Evolutionary conservation across 2,329 filamentous ascomycete species (phyloP).

Genomic region (Microcyclospora tardicrescens): DNA sequence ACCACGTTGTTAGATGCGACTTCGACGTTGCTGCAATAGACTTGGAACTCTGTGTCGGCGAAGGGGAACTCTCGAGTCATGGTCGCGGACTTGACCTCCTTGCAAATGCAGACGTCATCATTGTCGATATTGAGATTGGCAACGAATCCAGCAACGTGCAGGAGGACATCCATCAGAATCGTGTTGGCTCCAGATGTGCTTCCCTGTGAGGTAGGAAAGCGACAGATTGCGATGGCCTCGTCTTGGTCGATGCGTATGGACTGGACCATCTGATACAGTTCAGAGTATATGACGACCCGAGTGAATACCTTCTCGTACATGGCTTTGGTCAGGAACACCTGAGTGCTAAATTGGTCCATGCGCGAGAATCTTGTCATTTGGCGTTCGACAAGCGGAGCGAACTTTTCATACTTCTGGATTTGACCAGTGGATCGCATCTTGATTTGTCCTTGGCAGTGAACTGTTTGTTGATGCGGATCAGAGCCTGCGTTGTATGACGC

Average conservation of each 20-base stretch:
- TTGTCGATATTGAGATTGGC: constrained; percentile 7
- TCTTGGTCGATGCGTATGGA: constrained; percentile 6
- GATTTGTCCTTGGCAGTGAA: too few relatives aligned
- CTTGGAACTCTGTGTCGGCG: constrained; percentile 1
- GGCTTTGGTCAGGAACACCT: constrained; percentile 4
- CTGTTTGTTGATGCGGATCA: too few relatives aligned
- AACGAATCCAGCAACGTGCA: constrained; percentile 8
- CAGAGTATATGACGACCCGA: constrained; percentile 6
- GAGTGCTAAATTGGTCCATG: constrained; percentile 1
- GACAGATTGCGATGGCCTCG: constrained; percentile 6
- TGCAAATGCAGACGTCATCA: constrained; percentile 4
- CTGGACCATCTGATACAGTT: constrained; percentile 5
- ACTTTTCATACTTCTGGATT: not conserved
- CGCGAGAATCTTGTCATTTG: constrained; percentile 1
- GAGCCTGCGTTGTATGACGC: too few relatives aligned
- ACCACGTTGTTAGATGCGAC: constrained; percentile 1
- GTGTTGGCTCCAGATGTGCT: constrained; percentile 5
- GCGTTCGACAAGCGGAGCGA: constrained; percentile 1
- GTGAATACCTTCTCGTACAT: constrained; percentile 9
- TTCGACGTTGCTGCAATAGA: constrained; percentile 5
- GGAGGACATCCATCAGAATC: constrained; percentile 7
- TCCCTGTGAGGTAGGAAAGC: constrained; percentile 1
- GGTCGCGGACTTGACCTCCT: constrained; percentile 3
- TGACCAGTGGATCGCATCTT: too few relatives aligned
- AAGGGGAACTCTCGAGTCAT: constrained; percentile 2